These are phyloP conservation scores for Plasmodium vivax DNA, from an alignment of 169 alveolate species.

Conservation along the genomic window DNA sequence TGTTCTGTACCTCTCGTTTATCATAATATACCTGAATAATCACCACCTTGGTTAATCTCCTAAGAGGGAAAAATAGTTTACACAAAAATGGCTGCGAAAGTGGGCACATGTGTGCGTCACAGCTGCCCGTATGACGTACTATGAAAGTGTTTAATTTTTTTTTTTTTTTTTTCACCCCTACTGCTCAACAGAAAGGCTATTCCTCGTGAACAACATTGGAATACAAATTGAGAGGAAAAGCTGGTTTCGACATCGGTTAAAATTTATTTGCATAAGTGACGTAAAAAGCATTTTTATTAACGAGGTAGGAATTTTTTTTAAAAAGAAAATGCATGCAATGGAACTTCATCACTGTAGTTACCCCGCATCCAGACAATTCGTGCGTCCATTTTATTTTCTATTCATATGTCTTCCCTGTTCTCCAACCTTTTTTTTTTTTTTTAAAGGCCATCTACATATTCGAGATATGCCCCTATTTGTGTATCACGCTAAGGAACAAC, in stretches of 20 bases:
- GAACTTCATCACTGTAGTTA: background rate
- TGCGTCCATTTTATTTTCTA: background rate
- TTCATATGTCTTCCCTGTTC: background rate
- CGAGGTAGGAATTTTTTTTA: conserved; percentile 13
- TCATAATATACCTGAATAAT: conserved; percentile 44
- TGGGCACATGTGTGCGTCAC: background rate
- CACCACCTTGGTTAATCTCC: conserved; percentile 15
- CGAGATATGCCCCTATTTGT: conserved; percentile 59
- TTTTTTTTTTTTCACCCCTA: background rate
- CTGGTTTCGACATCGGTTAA: conserved; percentile 8
- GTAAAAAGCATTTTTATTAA: conserved; percentile 31
- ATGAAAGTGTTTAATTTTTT: background rate
- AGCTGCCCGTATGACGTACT: background rate
- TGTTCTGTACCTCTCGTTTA: background rate
- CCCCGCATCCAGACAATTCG: background rate
- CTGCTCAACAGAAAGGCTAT: conserved; percentile 40
- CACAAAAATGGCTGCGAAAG: background rate
- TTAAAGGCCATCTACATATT: conserved; percentile 64
- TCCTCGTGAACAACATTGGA: conserved; percentile 43
- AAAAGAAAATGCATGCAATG: background rate
- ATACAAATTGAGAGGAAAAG: conserved; percentile 52
- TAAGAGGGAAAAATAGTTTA: background rate
- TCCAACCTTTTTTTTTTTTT: background rate
- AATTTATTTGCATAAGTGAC: conserved; percentile 52
- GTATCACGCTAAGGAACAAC: conserved; percentile 22